Percentiles rank a stretch among this genome's conserved stretches.
Conservation (phyloP, 345 rosid species). For the Triadica sebifera region DNA sequence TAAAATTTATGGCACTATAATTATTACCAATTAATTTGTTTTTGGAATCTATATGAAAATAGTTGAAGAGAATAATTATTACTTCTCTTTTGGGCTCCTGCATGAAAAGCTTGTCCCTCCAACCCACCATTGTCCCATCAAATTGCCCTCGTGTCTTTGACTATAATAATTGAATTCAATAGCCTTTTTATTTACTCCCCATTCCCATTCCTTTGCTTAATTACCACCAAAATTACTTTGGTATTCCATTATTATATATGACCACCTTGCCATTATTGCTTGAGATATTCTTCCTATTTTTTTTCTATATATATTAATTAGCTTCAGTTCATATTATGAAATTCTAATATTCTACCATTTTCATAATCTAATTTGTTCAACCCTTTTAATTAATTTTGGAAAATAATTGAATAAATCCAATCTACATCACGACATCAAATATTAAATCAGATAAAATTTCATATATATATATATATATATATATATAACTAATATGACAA, state of each 20-base stretch:
- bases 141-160: conserved; percentile 25
- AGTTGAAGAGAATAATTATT: no score
- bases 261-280: not conserved
- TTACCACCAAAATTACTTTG: not conserved
- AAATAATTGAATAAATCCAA: no score
- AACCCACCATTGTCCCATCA: conserved; percentile 26
- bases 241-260: not conserved
- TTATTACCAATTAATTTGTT: no score
- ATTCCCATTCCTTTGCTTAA: not conserved
- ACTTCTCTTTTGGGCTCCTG: no score
- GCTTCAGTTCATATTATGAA: no score
- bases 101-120: no score
- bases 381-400: not conserved
- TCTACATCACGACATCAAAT: not conserved
- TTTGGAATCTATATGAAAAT: no score
- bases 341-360: not conserved
- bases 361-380: not conserved
- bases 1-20: no score
- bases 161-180: conserved; percentile 20
- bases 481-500: no score
- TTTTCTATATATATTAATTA: no score
- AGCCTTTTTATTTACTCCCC: not conserved
- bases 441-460: no score
- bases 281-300: not conserved
- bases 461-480: no score